Conservation (phyloP, 2,329 filamentous ascomycete genomes). For the Monilinia polystroma region DNA sequence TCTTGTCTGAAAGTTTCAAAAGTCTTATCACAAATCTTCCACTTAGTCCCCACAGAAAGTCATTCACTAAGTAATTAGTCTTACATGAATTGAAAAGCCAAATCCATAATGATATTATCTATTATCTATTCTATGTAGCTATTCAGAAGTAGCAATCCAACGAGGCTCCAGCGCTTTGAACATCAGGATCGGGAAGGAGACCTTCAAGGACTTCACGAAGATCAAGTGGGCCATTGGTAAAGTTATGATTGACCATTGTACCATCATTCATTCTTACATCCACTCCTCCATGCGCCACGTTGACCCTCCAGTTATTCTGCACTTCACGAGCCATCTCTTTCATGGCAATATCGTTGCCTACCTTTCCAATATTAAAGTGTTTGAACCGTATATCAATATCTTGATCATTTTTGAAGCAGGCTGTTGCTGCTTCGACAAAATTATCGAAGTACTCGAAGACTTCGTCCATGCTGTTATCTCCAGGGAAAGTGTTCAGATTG, state of each 20-base stretch:
- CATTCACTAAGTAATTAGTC: no score
- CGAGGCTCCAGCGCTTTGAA: not conserved
- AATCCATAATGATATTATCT: not conserved
- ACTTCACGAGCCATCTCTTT: constrained; percentile 17
- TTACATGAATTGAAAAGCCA: no score
- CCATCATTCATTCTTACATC: constrained; percentile 15
- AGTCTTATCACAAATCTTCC: no score
- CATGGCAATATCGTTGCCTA: constrained; percentile 16
- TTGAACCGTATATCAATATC: constrained; percentile 7
- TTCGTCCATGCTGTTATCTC: not conserved
- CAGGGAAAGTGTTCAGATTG: not conserved
- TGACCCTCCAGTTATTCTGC: constrained; percentile 18
- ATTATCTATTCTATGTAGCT: not conserved
- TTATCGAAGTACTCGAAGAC: constrained; percentile 10
- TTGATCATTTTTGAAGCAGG: constrained; percentile 1
- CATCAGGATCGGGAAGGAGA: not conserved
- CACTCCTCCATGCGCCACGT: constrained; percentile 3
- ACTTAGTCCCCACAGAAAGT: no score
- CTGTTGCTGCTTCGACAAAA: constrained; percentile 10
- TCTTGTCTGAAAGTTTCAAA: no score
- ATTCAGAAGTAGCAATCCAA: constrained; percentile 21
- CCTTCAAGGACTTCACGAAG: constrained; percentile 16
- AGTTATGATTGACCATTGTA: constrained; percentile 3
- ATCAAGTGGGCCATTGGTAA: constrained; percentile 8
- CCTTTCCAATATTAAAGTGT: constrained; percentile 14